Percentiles rank a stretch among this genome's conserved stretches.
Conservation (phyloP, 2,329 filamentous ascomycete genomes). For the Apiospora sp. region DNA sequence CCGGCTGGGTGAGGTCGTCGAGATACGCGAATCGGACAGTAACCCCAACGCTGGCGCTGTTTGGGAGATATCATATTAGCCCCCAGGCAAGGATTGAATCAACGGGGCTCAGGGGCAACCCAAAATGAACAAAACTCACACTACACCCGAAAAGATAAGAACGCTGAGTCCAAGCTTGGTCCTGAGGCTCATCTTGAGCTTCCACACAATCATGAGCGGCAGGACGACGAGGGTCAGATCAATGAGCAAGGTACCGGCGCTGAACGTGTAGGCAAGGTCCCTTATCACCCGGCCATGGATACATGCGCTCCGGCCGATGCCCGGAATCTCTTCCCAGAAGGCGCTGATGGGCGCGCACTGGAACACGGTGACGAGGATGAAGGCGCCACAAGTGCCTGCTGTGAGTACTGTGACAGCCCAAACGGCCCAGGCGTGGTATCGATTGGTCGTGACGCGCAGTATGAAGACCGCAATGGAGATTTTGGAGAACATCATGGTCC, state of each 20-base stretch:
- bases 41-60: conserved; percentile 19
- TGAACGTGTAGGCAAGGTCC: conserved; percentile 24
- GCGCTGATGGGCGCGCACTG: conserved; percentile 26
- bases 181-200: conserved; percentile 25
- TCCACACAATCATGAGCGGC: conserved; percentile 26
- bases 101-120: background rate
- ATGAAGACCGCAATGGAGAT: conserved; percentile 29
- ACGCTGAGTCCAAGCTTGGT: conserved; percentile 44
- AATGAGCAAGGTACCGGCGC: conserved; percentile 23
- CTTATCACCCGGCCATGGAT: background rate
- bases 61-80: background rate
- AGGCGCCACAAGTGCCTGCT: conserved; percentile 10
- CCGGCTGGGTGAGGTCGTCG: background rate
- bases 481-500: conserved; percentile 27
- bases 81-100: background rate
- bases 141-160: conserved; percentile 57
- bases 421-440: conserved; percentile 24
- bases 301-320: conserved; percentile 24
- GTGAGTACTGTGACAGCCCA: conserved; percentile 17
- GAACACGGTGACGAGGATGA: conserved; percentile 22
- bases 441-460: conserved; percentile 27
- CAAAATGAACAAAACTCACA: conserved; percentile 27
- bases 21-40: conserved; percentile 18
- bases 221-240: conserved; percentile 26
- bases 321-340: conserved; percentile 24